phyloP scores from a whole-genome alignment of 164 flowering plant genomes.

The Stephania yunnanensis region DNA sequence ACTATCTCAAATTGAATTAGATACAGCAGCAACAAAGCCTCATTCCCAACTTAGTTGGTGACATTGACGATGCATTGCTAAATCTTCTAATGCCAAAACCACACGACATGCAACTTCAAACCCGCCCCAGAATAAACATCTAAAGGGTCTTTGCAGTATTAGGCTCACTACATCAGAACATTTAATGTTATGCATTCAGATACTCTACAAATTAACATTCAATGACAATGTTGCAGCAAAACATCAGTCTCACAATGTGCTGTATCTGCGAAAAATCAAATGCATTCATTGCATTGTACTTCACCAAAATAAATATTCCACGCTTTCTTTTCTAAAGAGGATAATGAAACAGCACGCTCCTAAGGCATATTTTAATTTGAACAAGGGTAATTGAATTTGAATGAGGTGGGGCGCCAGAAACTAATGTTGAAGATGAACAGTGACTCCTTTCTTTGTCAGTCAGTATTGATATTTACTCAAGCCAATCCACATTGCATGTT shows the following conservation, averaged over 20 bases:
- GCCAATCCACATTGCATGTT: background rate
- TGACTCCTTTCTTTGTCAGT: background rate
- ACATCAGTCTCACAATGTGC: background rate
- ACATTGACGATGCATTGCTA: background rate
- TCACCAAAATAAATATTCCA: too few relatives aligned
- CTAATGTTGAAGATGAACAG: background rate
- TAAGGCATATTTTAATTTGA: background rate
- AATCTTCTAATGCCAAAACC: background rate
- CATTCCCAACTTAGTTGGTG: too few relatives aligned
- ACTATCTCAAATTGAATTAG: too few relatives aligned
- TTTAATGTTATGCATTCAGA: background rate
- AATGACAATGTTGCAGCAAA: background rate
- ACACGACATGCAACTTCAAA: background rate
- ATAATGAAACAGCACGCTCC: background rate
- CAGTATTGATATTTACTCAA: background rate
- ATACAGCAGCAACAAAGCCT: too few relatives aligned
- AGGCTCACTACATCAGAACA: background rate
- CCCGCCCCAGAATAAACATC: background rate
- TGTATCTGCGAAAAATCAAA: background rate
- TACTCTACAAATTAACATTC: background rate
- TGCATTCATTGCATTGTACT: background rate
- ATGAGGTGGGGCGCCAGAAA: background rate
- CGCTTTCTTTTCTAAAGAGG: background rate
- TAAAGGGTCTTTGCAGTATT: background rate
- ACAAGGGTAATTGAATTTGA: background rate